Evolutionary conservation across 345 rosid species (phyloP).

Genomic region (Carallia pectinifolia): DNA sequence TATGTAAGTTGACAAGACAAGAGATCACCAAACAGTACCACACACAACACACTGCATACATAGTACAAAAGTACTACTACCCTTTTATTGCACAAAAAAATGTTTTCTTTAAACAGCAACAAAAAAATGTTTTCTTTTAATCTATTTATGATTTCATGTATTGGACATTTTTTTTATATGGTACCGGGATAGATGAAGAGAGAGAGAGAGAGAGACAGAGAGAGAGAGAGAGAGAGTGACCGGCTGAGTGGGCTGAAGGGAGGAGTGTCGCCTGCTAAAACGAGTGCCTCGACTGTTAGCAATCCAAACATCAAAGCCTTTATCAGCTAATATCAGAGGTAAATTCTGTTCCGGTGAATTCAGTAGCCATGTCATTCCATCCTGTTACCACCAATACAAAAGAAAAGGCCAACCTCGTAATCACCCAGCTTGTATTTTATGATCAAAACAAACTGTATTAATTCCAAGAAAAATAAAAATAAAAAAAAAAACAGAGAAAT

Average conservation of each 20-base stretch:
- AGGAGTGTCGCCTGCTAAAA: slow-evolving; percentile 60
- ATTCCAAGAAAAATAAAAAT: no score
- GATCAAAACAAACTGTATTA: no score
- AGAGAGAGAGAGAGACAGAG: background rate
- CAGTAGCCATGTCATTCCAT: slow-evolving; percentile 87
- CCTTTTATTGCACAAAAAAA: no score
- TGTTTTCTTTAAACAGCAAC: background rate
- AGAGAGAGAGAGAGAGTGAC: slow-evolving; percentile 26
- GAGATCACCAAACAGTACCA: background rate
- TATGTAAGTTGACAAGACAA: background rate
- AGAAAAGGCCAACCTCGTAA: background rate
- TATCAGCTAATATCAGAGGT: slow-evolving; percentile 77
- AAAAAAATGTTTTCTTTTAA: no score
- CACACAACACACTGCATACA: no score
- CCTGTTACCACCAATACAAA: slow-evolving; percentile 43
- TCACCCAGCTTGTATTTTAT: no score
- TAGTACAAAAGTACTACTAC: background rate
- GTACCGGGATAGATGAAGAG: no score
- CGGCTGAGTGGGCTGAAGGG: slow-evolving; percentile 44
- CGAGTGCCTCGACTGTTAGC: slow-evolving; percentile 82
- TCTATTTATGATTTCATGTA: no score
- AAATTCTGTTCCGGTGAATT: slow-evolving; percentile 80
- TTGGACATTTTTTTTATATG: no score
- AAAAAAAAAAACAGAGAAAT: no score
- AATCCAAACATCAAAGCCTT: slow-evolving; percentile 97